Percentiles rank a stretch among this genome's conserved stretches.
Conservation (phyloP, 208 protist genomes). For the Trypanosoma mega region DNA sequence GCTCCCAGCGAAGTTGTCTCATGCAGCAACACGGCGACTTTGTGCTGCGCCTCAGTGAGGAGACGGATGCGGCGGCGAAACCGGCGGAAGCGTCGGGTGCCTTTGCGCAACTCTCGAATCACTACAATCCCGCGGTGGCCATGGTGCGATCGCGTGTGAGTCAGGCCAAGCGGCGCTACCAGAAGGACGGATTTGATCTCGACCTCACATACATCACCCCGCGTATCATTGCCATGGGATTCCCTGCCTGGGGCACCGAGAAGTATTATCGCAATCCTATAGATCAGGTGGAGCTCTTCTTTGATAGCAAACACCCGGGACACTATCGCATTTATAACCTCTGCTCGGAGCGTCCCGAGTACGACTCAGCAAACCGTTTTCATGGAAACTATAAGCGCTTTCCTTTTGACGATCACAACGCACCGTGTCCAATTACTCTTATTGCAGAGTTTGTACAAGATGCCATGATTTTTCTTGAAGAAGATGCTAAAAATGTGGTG, state of each 20-base stretch:
- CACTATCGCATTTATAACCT: constrained; percentile 95
- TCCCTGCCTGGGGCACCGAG: constrained; percentile 86
- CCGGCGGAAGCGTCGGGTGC: background rate
- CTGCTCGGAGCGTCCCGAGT: constrained; percentile 79
- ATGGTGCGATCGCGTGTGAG: constrained; percentile 75
- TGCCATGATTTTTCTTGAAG: constrained; percentile 52
- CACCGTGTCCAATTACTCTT: constrained; percentile 72
- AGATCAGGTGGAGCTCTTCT: constrained; percentile 89
- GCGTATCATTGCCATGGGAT: constrained; percentile 93
- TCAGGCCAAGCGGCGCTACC: constrained; percentile 89
- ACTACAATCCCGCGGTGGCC: constrained; percentile 24
- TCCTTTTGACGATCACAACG: constrained; percentile 96
- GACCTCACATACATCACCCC: constrained; percentile 94
- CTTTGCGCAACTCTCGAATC: constrained; percentile 2
- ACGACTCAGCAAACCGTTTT: constrained; percentile 65
- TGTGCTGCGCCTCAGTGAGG: background rate
- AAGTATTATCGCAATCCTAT: constrained; percentile 94
- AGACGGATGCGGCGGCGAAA: constrained; percentile 1
- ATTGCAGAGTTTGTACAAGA: constrained; percentile 74
- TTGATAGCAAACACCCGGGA: constrained; percentile 83
- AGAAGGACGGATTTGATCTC: constrained; percentile 89
- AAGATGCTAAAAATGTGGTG: constrained; percentile 73
- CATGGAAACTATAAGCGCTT: constrained; percentile 54
- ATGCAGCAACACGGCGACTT: background rate
- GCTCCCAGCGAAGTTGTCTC: too few relatives aligned